Base-by-base conservation (phyloP, 208 protist genomes). In the Crithidia fasciculata region DNA sequence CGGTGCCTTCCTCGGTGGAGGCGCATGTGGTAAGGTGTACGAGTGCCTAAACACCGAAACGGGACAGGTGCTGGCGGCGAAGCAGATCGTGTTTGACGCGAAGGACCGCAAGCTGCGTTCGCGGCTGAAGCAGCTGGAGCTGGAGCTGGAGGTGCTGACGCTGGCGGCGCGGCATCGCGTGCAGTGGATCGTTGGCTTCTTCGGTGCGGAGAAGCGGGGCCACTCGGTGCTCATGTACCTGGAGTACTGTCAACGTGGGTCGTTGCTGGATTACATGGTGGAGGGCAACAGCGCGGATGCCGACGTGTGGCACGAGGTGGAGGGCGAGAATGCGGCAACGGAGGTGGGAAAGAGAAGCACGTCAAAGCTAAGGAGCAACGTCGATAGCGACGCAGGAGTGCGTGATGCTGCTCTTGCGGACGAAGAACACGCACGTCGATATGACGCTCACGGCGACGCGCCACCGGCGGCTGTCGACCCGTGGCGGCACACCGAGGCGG, bases 181-280 rank as follows among this genome's bases (percentile, higher is more conserved):
- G 74, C 86, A 88, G 69, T 95, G 88, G 80, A 95, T 98, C 63
- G 87, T 92, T 28, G 93, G 92, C 66, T 96, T 94, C 76, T 82
- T 86, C 69, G 92, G 93, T 41, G 86, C 87, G 2, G 88, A 97
- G 69, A 93, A 92, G 73, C 82, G 81, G 7, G 91, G 88, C n/a
- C 86, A 93, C 64, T 89, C 88, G n/a, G 88, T 96, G 54, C 81
- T 97, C 47, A 94, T 98, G 77, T 96, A 95, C 74, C 74, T 97
- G 19, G 94, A 98, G 81, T 97, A 96, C 79, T 91, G 95, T 63
- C 55, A 89, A 36, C 74, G 84, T n/a, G 93, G 94, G 16, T 95
- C 89, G 4, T 47, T 98, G 47, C 72, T 91, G 4, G 89, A 94
- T 50, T 91, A 95, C 72, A 79, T 97, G 76, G 69, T 83, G 53